A percentile compares a stretch with the other conserved stretches of the same genome.
Conservation (phyloP, 2,329 filamentous ascomycete genomes). For the Dothiorella sarmentorum region DNA sequence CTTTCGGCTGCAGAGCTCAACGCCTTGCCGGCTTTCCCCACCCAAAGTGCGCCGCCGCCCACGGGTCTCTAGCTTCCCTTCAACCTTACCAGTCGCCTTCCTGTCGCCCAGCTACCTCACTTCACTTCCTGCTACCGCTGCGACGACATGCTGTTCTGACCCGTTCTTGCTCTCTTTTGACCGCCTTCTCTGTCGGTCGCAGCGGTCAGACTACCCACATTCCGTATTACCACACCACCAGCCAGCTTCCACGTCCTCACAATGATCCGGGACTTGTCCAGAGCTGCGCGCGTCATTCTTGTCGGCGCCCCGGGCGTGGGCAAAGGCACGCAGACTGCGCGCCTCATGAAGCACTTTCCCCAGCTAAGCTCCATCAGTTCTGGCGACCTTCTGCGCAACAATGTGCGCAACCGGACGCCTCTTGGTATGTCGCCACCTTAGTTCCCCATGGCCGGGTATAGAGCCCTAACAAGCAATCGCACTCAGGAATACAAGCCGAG, state of each 20-base stretch:
- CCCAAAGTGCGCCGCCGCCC: conserved; percentile 10
- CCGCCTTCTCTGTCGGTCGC: not conserved
- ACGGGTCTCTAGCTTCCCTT: not conserved
- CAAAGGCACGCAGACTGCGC: conserved; percentile 92
- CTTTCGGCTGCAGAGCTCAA: not conserved
- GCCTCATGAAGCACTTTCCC: conserved; percentile 80
- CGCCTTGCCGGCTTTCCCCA: conserved; percentile 11
- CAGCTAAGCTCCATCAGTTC: conserved; percentile 90
- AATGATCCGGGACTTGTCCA: conserved; percentile 37
- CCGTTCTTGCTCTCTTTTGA: not conserved
- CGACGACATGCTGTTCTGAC: conserved; percentile 5
- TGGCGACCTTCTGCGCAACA: conserved; percentile 84
- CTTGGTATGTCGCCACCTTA: conserved; percentile 67
- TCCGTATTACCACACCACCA: not conserved
- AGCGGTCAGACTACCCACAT: not conserved
- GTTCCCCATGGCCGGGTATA: too few relatives aligned
- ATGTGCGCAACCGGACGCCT: conserved; percentile 84
- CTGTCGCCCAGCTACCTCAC: not conserved
- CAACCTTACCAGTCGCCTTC: not conserved
- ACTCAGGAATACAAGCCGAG: conserved; percentile 82
- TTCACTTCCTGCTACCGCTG: not conserved
- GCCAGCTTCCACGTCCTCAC: not conserved
- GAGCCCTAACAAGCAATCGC: conserved; percentile 3
- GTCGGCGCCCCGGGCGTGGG: conserved; percentile 95
- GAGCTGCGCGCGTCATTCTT: conserved; percentile 88